Evolutionary conservation across 768 basidiomycete genomes (phyloP).

Genomic region (Suillus fuscotomentosus): DNA sequence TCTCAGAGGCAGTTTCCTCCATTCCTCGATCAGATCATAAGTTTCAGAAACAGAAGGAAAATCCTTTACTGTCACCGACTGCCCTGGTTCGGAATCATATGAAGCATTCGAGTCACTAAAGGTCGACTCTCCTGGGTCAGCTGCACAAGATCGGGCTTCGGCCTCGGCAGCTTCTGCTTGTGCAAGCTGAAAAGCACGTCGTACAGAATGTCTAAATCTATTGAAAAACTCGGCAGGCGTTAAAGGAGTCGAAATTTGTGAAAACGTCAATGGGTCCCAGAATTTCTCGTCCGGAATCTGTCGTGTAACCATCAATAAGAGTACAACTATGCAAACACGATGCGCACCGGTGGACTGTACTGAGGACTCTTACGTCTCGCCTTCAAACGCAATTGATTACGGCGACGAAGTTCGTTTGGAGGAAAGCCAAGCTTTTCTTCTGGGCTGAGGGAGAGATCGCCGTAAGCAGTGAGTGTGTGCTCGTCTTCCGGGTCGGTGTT

Average conservation of each 20-base stretch:
- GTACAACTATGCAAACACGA: neutral
- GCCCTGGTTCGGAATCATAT: neutral
- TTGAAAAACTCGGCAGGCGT: neutral
- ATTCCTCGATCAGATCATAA: constrained; percentile 5
- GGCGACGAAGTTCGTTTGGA: neutral
- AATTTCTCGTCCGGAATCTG: neutral
- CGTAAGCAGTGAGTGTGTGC: constrained; percentile 42
- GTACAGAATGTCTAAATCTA: neutral
- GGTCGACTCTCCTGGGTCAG: neutral
- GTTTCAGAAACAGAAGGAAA: neutral
- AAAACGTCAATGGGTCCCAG: neutral
- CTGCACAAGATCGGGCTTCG: neutral
- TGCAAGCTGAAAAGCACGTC: neutral
- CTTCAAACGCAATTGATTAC: constrained; percentile 23
- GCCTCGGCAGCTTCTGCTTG: neutral
- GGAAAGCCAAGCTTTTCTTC: constrained; percentile 31
- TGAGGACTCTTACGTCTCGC: constrained; percentile 3
- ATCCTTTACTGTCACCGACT: neutral
- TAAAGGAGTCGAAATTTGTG: neutral
- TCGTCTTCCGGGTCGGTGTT: constrained; percentile 30
- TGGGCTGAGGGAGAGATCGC: constrained; percentile 44
- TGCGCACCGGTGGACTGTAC: neutral
- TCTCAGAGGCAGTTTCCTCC: constrained; percentile 23
- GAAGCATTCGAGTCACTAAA: neutral
- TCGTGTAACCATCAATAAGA: neutral